Base-by-base conservation (phyloP, 306 rosid genomes). In the Acacia acuminata region DNA sequence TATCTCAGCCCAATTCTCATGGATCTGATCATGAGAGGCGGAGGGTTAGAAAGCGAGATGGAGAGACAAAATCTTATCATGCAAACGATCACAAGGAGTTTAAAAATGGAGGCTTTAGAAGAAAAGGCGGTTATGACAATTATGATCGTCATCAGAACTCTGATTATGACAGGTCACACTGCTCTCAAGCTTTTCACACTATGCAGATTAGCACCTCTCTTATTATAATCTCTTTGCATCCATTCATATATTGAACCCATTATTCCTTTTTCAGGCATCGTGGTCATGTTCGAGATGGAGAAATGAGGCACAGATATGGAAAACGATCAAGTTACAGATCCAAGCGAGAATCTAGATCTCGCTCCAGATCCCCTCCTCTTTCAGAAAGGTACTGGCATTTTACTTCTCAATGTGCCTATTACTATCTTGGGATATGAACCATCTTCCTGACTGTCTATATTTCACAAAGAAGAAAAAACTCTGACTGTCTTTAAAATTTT, bases 361-460 rank as follows among this genome's bases (percentile, higher is more conserved):
- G 84, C 71, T 87, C 94, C 71, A 82, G 84, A 80, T 88, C 97
- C 34, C 91, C 85, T 51, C 81, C 93, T 82, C 92, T 82, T 77
- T 69, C 88, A 25, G 86, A 89, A 85, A 66, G 90, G 94, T 90
- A 70, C 6, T 7, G 56, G 77, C 71, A 44, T 48, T 82, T 79
- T 71, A 47, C 48, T 81, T 51, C 71, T 82, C 36, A n/a, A 36
- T 20, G n/a, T 73, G 58, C 50, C 50, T 73, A 10, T 77, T 79
- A 42, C 80, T 77, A 60, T 81, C 80, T 64, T 63, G 11, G 51
- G 67, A 78, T 66, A 61, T 77, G 67, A 65, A 47, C 42, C 69
- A 61, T 69, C 32, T 27, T 45, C 25, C 36, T 60, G 42, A 6
- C 61, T 48, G 63, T n/a, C 61, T 16, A 53, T 53, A 53, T 53